Conservation (phyloP, 2,329 filamentous ascomycete species). For the Fusarium burgessii region DNA sequence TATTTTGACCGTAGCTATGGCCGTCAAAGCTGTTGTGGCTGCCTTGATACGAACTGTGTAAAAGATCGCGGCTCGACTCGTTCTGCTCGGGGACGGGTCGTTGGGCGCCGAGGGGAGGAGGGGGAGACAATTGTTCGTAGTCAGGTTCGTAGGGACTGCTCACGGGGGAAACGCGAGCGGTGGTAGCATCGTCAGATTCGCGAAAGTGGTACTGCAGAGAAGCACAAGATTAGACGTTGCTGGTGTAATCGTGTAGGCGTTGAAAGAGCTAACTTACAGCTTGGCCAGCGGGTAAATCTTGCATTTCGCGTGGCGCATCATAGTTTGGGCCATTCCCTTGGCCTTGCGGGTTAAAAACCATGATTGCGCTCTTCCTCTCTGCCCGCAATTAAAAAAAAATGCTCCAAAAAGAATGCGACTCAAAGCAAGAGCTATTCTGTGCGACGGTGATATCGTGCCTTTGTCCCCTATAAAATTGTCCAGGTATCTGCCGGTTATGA, state of each 20-base stretch:
- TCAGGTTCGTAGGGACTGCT: constrained; percentile 35
- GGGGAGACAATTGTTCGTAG: constrained; percentile 26
- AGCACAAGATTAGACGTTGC: background rate
- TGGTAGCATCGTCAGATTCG: constrained; percentile 23
- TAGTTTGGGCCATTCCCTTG: constrained; percentile 28
- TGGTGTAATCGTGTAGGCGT: background rate
- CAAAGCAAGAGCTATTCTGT: background rate
- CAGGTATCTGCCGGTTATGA: constrained; percentile 5
- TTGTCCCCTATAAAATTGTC: constrained; percentile 2
- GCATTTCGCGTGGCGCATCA: constrained; percentile 39
- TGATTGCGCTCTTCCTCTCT: constrained; percentile 9
- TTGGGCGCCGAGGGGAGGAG: constrained; percentile 30
- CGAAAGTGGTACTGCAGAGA: constrained; percentile 36
- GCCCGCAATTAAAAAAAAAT: background rate
- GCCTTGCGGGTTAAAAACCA: constrained; percentile 31
- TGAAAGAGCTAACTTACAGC: constrained; percentile 32
- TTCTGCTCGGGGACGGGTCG: constrained; percentile 32
- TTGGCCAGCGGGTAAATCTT: constrained; percentile 40
- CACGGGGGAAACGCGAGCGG: constrained; percentile 21
- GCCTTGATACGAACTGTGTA: constrained; percentile 31
- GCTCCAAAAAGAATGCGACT: background rate
- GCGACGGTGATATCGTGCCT: background rate
- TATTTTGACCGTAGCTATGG: constrained; percentile 10
- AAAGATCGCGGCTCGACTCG: constrained; percentile 33
- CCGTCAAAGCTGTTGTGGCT: constrained; percentile 17